These are phyloP conservation scores for Vitis hybrid DNA, from an alignment of 177 flowering plant genomes.

Conservation along the genomic window DNA sequence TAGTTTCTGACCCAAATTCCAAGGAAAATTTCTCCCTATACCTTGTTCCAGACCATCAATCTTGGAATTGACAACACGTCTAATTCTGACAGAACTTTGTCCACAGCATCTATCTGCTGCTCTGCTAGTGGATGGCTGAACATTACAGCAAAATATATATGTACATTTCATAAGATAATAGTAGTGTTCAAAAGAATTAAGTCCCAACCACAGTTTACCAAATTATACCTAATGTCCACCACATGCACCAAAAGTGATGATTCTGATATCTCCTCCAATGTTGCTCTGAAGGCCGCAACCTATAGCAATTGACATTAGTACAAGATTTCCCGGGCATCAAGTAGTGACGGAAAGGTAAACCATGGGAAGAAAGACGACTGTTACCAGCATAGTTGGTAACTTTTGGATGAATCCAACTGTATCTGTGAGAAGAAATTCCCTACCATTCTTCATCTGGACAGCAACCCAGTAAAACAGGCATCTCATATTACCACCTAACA, in stretches of 20 bases:
- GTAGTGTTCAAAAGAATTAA: slow-evolving; percentile 1
- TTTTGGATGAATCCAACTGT: slow-evolving; percentile 99
- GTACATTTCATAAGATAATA: slow-evolving; percentile 1
- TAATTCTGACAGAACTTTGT: slow-evolving; percentile 80
- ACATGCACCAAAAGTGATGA: slow-evolving; percentile 97
- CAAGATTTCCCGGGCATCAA: not conserved
- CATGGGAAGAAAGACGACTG: not conserved
- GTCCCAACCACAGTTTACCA: slow-evolving; percentile 1
- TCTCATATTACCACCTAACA: slow-evolving; percentile 4
- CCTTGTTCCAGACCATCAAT: slow-evolving; percentile 96
- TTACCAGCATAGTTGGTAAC: slow-evolving; percentile 87
- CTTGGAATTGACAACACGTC: slow-evolving; percentile 80
- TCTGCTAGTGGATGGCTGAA: slow-evolving; percentile 91
- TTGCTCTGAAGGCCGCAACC: slow-evolving; percentile 99
- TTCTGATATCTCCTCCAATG: slow-evolving; percentile 93
- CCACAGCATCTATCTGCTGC: slow-evolving; percentile 88
- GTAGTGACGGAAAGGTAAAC: not conserved
- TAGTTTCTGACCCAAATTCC: not conserved
- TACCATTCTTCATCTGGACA: slow-evolving; percentile 79
- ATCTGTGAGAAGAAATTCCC: slow-evolving; percentile 92
- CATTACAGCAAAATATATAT: slow-evolving; percentile 10
- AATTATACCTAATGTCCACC: slow-evolving; percentile 84
- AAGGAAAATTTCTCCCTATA: slow-evolving; percentile 20
- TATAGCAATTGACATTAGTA: slow-evolving; percentile 25
- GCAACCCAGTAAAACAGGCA: slow-evolving; percentile 16